Evolutionary conservation across 257 asterid genomes (phyloP).

Genomic region (Solanum tarapatanum): DNA sequence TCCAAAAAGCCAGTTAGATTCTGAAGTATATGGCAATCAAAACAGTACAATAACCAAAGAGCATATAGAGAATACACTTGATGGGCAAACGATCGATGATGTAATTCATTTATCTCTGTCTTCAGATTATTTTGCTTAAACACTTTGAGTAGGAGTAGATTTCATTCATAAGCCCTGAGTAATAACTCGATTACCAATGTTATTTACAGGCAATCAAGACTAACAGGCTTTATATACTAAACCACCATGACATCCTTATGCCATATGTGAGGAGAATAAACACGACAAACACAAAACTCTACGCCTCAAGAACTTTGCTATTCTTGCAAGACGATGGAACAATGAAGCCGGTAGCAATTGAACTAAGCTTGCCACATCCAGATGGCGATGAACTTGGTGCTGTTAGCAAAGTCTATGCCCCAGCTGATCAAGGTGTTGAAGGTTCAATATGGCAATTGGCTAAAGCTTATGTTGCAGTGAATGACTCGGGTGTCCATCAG

Average conservation of each 20-base stretch:
- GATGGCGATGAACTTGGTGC: conserved; percentile 43
- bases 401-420: conserved; percentile 41
- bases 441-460: conserved; percentile 67
- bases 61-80: conserved; percentile 33
- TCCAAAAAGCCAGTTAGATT: conserved; percentile 54
- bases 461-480: conserved; percentile 66
- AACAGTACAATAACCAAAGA: conserved; percentile 38
- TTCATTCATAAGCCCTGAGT: neutral
- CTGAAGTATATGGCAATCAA: conserved; percentile 43
- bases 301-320: conserved; percentile 68
- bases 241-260: conserved; percentile 68
- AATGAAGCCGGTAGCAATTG: conserved; percentile 64
- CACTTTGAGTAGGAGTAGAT: neutral
- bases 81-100: conserved; percentile 40
- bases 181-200: neutral
- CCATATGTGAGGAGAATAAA: conserved; percentile 58
- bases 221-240: conserved; percentile 44
- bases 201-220: conserved; percentile 38
- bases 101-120: conserved; percentile 7
- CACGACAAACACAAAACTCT: conserved; percentile 35
- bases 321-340: conserved; percentile 55
- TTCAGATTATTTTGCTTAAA: neutral
- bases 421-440: conserved; percentile 46
- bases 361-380: conserved; percentile 70
- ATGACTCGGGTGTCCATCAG: conserved; percentile 75